Conservation (phyloP, 2,329 filamentous ascomycete species). For the Grosmannia penicillata region DNA sequence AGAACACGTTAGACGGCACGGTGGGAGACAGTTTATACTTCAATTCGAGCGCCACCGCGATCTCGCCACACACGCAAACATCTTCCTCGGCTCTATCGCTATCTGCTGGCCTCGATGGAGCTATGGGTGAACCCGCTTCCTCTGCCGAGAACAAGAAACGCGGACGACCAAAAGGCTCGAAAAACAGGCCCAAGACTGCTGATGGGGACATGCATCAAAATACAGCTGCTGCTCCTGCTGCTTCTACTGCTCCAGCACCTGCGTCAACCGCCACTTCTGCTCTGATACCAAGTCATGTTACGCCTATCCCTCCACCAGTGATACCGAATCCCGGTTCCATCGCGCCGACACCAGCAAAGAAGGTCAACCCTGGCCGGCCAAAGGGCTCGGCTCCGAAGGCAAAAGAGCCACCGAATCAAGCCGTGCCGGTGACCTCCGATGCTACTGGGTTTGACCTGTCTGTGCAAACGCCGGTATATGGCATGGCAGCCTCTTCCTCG, state of each 20-base stretch:
- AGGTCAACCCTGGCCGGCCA: slow-evolving; percentile 20
- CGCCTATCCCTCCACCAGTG: slow-evolving; percentile 11
- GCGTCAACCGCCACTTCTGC: too few species aligned
- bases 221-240: too few species aligned
- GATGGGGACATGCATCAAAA: too few species aligned
- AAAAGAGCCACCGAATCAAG: slow-evolving; percentile 19
- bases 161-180: slow-evolving; percentile 37
- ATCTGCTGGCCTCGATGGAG: background rate
- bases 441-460: background rate
- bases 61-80: background rate
- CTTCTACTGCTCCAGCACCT: slow-evolving; percentile 2
- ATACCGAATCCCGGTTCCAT: too few species aligned
- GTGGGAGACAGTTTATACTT: slow-evolving; percentile 8
- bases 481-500: background rate
- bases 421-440: slow-evolving; percentile 18
- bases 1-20: slow-evolving; percentile 17
- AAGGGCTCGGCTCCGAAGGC: slow-evolving; percentile 18
- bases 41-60: background rate
- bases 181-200: slow-evolving; percentile 23
- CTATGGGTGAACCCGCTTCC: background rate
- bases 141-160: slow-evolving; percentile 20
- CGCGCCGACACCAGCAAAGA: slow-evolving; percentile 7
- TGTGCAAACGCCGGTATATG: background rate
- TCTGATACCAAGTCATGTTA: slow-evolving; percentile 4
- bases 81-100: background rate